Base-by-base conservation (phyloP, 345 rosid species). In the Citrus reticulata region DNA sequence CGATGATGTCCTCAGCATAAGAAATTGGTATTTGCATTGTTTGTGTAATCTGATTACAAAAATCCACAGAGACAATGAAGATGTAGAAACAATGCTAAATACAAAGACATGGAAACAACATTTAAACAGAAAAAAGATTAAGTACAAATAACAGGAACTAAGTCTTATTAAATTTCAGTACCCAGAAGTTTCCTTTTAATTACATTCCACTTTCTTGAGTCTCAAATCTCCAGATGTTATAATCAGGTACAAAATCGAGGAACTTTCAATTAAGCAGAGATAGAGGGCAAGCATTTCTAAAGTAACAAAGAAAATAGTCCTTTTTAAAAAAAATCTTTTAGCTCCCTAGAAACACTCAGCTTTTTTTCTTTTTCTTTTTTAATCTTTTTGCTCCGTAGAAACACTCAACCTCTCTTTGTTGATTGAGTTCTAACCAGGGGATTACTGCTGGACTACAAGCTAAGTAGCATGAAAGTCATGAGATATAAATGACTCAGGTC, bases 21-120 rank as follows among this genome's bases (percentile, higher is more conserved):
- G 93, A 84, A 72, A 93, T 83, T 6, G 98, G 97, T 76, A 93
- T 86, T 90, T 91, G 95, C 93, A 93, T 89, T 19, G 92, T 93
- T 78, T 91, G 95, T 69, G 94, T 86, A 71, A 93, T 76, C 98
- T 93, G 83, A 72, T 63, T 42, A 42, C 20, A 77, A 7, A 37
- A 60, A 39, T 34, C 32, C 74, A 61, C 10, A 55, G 20, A 32
- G 59, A 42, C 75, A 58, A 42, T 72, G 40, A 67, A 11, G 30
- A 62, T 35, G 30, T 25, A 74, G 19, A 10, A 25, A 46, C 2
- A 16, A 29, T 4, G 29, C 51, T 7, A 66, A 39, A 30, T 17
- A 40, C 32, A 79, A 63, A 59, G 62, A 2, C 11, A 13, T 35
- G 25, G 39, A 4, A 35, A 6, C 27, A 34, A 19, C 22, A 66